Conservation (phyloP, 2,329 filamentous ascomycete genomes). For the Tolypocladium amazonense region DNA sequence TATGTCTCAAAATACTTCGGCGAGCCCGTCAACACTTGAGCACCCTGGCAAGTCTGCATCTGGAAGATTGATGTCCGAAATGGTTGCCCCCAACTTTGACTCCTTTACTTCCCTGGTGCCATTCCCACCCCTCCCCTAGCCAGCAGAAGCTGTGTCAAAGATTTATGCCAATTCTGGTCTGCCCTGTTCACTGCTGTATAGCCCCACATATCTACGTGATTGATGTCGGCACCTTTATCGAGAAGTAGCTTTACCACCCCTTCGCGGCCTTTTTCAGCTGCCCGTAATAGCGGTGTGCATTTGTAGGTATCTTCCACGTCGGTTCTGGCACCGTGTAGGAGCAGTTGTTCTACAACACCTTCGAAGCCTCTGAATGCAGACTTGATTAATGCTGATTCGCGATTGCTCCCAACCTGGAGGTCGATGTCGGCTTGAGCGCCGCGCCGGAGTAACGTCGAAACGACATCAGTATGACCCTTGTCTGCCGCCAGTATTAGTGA, state of each 20-base stretch:
- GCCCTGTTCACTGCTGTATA: neutral
- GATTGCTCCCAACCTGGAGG: neutral
- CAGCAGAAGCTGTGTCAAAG: neutral
- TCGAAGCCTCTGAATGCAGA: neutral
- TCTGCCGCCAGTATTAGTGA: neutral
- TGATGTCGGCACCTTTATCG: neutral
- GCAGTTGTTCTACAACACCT: neutral
- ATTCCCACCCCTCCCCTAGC: neutral
- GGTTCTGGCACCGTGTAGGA: neutral
- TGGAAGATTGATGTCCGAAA: no score
- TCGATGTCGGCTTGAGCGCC: neutral
- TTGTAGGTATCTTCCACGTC: neutral
- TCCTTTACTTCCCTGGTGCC: neutral
- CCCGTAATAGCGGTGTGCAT: neutral
- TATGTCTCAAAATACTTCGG: no score
- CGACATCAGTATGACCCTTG: neutral
- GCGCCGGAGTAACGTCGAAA: no score
- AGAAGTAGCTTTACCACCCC: neutral
- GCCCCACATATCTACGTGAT: neutral
- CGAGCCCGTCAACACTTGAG: no score
- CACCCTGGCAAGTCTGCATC: no score
- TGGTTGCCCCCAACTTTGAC: no score
- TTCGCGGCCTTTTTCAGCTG: neutral
- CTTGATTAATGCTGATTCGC: neutral
- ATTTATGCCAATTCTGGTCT: neutral